Conservation (phyloP, 208 protist species). For the Leishmania major region DNA sequence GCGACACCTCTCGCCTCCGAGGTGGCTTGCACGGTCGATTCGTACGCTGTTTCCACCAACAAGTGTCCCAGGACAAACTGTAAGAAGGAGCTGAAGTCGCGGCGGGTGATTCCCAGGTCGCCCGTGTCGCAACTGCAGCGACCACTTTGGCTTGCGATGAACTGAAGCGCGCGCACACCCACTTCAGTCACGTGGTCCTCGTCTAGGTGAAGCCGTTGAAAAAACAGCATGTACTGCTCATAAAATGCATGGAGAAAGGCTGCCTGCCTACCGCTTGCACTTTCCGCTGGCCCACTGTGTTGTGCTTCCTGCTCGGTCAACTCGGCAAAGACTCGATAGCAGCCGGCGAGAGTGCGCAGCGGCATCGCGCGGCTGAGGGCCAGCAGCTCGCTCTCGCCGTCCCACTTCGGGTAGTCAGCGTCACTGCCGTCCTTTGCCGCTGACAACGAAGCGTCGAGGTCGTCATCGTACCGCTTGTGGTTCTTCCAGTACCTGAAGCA, state of each 20-base stretch:
- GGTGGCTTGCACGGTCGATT: constrained; percentile 1
- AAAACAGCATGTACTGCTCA: constrained; percentile 22
- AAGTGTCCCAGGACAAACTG: constrained; percentile 37
- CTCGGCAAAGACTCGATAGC: constrained; percentile 30
- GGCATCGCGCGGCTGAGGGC: constrained; percentile 30
- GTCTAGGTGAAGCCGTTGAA: constrained; percentile 17
- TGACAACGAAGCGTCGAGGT: neutral
- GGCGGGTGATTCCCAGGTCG: constrained; percentile 18
- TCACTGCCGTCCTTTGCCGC: neutral
- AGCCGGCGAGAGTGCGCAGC: constrained; percentile 18
- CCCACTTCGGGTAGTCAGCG: constrained; percentile 15
- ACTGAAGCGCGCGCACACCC: constrained; percentile 21
- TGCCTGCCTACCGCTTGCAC: neutral
- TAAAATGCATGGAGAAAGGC: constrained; percentile 30
- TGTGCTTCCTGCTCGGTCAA: constrained; percentile 8
- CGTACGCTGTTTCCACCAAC: constrained; percentile 33
- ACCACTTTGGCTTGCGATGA: constrained; percentile 12
- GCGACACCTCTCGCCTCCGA: neutral
- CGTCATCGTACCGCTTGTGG: constrained; percentile 14
- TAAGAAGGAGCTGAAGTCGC: constrained; percentile 38
- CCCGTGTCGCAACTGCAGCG: constrained; percentile 8
- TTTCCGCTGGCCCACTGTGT: neutral
- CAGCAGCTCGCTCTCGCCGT: constrained; percentile 12
- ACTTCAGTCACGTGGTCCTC: constrained; percentile 20
- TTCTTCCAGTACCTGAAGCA: constrained; percentile 19